A percentile compares a stretch with the other conserved stretches of the same genome.
Conservation (phyloP, 2,329 filamentous ascomycete species). For the Chrysoporthe austroafricana region DNA sequence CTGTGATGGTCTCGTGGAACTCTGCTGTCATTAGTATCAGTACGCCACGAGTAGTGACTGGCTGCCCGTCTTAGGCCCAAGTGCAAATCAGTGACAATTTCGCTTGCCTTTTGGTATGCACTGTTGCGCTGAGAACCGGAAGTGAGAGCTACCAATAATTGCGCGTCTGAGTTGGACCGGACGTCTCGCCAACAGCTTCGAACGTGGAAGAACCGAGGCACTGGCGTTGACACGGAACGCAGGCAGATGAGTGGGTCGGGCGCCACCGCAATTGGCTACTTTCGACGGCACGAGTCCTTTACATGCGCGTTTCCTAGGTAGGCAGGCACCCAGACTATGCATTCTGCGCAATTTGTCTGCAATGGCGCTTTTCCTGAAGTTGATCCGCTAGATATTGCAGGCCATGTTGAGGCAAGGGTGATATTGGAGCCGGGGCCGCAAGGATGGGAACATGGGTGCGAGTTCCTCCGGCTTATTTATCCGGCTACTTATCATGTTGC, state of each 20-base stretch:
- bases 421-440: background rate
- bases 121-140: background rate
- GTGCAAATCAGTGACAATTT: no score
- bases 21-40: background rate
- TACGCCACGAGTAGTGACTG: background rate
- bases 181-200: background rate
- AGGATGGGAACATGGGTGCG: background rate
- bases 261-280: background rate
- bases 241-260: background rate
- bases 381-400: background rate
- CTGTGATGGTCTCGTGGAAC: background rate
- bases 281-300: no score
- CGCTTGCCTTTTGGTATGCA: no score
- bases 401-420: background rate
- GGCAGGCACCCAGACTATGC: background rate
- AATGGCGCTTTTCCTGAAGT: background rate
- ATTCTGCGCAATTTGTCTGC: background rate
- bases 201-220: background rate
- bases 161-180: no score
- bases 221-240: background rate
- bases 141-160: background rate
- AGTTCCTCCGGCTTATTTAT: constrained; percentile 1
- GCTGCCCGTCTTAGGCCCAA: background rate
- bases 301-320: background rate
- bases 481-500: background rate